Evolutionary conservation across 1,139 yeast species (phyloP), one percentile per base, ranked within the genome.

Genomic region (Zygosaccharomyces pseudobailii): DNA sequence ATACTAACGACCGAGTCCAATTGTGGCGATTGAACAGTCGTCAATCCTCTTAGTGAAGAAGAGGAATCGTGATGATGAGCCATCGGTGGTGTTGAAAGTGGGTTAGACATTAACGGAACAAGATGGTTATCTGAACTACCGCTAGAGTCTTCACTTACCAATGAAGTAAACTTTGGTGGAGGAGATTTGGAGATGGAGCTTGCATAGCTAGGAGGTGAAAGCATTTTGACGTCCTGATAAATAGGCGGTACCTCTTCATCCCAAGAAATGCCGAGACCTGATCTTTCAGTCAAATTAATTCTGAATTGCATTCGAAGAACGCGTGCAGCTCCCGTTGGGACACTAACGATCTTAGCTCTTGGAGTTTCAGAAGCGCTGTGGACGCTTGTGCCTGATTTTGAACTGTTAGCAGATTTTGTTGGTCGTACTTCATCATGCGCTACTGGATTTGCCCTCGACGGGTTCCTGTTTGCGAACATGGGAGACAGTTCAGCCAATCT

Each of bases 241-340:
- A 88, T 87, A 1, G 99, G 99, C 0, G 99, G 99, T 19, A 92
- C 97, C 66, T 92, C 98, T 63, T 90, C 97, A 67, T 92, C 97
- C 98, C 98, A 92, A 0, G 97, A 87, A 31, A 92, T 87, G 4
- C 99, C 98, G 41, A 92, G 73, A 0, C 99, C 99, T 0, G 96
- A 84, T 48, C 97, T 74, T 64, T 90, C 97, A 1, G 96, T 87
- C 24, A 92, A 68, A 8, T 74, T 74, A 17, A 92, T 61, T 56
- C 85, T 84, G 67, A 92, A 92, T 66, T 90, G 97, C 97, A 92
- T 92, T 55, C 98, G 72, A 50, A 92, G 71, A 1, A 94, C 95
- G 43, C 98, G 73, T 0, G 98, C 97, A 3, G 95, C 87, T 5
- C 98, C 98, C 0, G 97, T 92, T 2, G 95, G 92, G 0, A 84